Base-by-base conservation (phyloP, 1,284 basidiomycete genomes). In the Ganoderma meredithae region DNA sequence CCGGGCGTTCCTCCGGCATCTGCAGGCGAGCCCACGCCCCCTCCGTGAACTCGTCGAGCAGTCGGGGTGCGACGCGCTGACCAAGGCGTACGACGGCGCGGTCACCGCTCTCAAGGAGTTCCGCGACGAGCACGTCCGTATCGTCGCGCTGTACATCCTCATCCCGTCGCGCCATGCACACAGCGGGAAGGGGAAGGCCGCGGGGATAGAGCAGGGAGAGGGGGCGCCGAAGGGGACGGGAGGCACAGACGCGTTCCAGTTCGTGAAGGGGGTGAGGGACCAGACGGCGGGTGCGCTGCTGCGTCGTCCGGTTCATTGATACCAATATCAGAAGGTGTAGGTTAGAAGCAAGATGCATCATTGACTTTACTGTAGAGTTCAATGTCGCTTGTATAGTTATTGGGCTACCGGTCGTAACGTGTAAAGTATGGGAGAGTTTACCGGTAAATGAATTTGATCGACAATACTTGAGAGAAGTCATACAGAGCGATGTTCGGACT, bases 61-160 rank as follows among this genome's bases (percentile, higher is more conserved):
- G 10, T 60, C 71, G 19, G 74, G 68, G 13, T 77, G 82, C 62
- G 71, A 72, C 2, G 72, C 74, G 22, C 80, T 90, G 19, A 82
- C 84, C 1, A 83, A 82, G 36, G 90, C 92, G 12, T 98, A 96
- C 78, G 95, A 98, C 75, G 77, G 75, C 3, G 90, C 93, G 0
- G 86, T 98, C 8, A 79, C 79, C 9, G 86, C 94, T 3, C 83
- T 98, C 65, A 95, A 95, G 80, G 81, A 84, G 61, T 92, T 98
- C 77, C 85, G 96, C 61, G 94, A 97, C 75, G 90, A 90, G 59
- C 97, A 98, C 80, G 92, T 98, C 82, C 87, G 90, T 64, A 92
- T 98, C 67, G 95, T 93, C 27, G 88, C 93, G 36, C 76, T 94
- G 62, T 97, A 97, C 79, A 96, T 97, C 72, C 81, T 96, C 39